These are phyloP conservation scores for Parastagonospora nodorum DNA, from an alignment of 2,329 filamentous ascomycete genomes.

Conservation along the genomic window DNA sequence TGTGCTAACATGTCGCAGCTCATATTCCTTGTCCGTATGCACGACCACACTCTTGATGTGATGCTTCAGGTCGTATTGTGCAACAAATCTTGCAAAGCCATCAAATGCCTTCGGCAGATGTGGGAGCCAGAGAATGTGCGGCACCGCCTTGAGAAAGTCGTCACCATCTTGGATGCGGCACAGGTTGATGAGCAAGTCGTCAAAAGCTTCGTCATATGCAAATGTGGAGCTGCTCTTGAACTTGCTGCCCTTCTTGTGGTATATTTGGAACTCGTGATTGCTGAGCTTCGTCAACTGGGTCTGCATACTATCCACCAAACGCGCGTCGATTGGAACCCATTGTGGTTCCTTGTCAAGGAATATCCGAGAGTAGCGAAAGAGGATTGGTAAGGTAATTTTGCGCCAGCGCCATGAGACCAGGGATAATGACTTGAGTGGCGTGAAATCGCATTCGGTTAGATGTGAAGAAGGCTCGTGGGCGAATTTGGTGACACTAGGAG, in stretches of 20 bases:
- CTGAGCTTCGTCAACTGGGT: slow-evolving; percentile 35
- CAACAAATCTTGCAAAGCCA: slow-evolving; percentile 24
- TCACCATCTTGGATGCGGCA: slow-evolving; percentile 39
- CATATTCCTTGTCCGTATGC: slow-evolving; percentile 48
- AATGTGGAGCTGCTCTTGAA: slow-evolving; percentile 37
- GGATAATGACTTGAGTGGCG: slow-evolving; percentile 39
- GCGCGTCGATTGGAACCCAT: slow-evolving; percentile 42
- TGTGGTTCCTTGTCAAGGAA: slow-evolving; percentile 32
- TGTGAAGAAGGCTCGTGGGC: slow-evolving; percentile 35
- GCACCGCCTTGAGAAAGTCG: slow-evolving; percentile 29
- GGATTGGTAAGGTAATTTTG: slow-evolving; percentile 35
- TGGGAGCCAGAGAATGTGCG: slow-evolving; percentile 36
- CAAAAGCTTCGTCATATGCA: slow-evolving; percentile 37
- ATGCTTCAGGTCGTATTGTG: slow-evolving; percentile 27
- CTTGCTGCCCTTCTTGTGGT: slow-evolving; percentile 38
- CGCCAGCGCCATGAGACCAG: slow-evolving; percentile 40
- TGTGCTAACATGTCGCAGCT: slow-evolving; percentile 28
- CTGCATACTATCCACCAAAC: slow-evolving; percentile 42
- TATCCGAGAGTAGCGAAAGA: slow-evolving; percentile 39
- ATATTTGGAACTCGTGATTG: slow-evolving; percentile 40
- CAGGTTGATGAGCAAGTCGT: slow-evolving; percentile 40
- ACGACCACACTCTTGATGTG: slow-evolving; percentile 57
- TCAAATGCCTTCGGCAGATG: slow-evolving; percentile 33
- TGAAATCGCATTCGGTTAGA: slow-evolving; percentile 27
- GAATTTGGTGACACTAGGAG: slow-evolving; percentile 42